Evolutionary conservation across 2,329 filamentous ascomycete species (phyloP).

Genomic region (Byssochlamys sp.): DNA sequence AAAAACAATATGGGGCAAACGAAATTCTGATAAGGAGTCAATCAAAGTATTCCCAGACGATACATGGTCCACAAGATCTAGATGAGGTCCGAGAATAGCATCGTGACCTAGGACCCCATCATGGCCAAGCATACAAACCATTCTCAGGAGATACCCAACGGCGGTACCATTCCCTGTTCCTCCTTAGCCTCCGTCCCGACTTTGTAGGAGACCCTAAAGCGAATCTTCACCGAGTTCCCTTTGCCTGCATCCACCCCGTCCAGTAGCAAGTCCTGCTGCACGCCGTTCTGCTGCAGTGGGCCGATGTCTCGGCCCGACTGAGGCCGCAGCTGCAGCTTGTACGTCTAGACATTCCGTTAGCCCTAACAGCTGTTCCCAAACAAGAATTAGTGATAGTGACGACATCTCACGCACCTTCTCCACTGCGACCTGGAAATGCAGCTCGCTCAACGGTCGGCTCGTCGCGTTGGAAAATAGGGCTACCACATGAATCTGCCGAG

Average conservation of each 20-base stretch:
- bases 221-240: conserved; percentile 73
- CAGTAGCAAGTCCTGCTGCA: conserved; percentile 72
- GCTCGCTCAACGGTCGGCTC: conserved; percentile 58
- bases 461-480: conserved; percentile 80
- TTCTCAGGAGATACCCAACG: conserved; percentile 60
- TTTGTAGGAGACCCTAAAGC: conserved; percentile 78
- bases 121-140: conserved; percentile 1
- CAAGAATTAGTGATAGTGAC: not conserved
- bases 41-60: not conserved
- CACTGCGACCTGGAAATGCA: conserved; percentile 87
- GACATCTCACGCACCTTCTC: conserved; percentile 59
- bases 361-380: not conserved
- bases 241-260: conserved; percentile 63
- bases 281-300: conserved; percentile 62
- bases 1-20: not conserved
- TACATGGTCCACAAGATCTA: not conserved
- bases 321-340: conserved; percentile 69
- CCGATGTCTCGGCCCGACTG: conserved; percentile 70
- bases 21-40: not conserved
- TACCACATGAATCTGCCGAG: conserved; percentile 55
- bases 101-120: not conserved
- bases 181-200: conserved; percentile 54
- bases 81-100: not conserved
- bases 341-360: conserved; percentile 48
- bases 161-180: conserved; percentile 76